These are phyloP conservation scores for Ophiocordyceps robertsii DNA, from an alignment of 2,329 filamentous ascomycete genomes.

Conservation along the genomic window DNA sequence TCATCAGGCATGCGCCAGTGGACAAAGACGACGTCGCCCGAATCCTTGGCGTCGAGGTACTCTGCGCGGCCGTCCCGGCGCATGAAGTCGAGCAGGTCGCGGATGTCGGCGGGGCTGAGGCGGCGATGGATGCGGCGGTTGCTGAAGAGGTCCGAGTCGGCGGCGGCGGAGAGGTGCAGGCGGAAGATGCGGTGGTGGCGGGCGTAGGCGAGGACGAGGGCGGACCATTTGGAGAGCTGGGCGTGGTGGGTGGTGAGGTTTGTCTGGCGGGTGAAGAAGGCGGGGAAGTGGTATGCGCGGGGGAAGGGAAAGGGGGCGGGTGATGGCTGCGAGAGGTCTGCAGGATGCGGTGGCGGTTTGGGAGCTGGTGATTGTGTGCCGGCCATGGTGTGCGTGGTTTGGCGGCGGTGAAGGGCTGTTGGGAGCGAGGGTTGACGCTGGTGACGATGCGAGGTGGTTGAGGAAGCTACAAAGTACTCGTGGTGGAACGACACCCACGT, in stretches of 20 bases:
- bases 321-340: no score
- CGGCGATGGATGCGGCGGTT: conserved; percentile 41
- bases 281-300: conserved; percentile 60
- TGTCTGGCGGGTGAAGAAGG: conserved; percentile 74
- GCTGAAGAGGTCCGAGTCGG: conserved; percentile 41
- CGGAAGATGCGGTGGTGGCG: conserved; percentile 63
- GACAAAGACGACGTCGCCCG: conserved; percentile 47
- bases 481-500: no score
- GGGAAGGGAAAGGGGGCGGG: conserved; percentile 38
- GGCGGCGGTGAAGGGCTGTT: background rate
- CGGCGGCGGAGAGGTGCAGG: conserved; percentile 49
- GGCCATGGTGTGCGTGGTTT: background rate
- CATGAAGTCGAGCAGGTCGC: conserved; percentile 47
- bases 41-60: conserved; percentile 34
- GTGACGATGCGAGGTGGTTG: no score
- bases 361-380: background rate
- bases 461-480: no score
- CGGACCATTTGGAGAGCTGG: conserved; percentile 76
- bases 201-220: conserved; percentile 74
- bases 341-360: background rate
- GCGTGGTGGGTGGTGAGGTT: conserved; percentile 60
- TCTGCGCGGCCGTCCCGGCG: conserved; percentile 48
- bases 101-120: conserved; percentile 35
- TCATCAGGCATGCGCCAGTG: conserved; percentile 83
- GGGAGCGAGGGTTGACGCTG: background rate